phyloP scores from a whole-genome alignment of 108 stramenopile species.

The Cyclostephanos tholiformis region DNA sequence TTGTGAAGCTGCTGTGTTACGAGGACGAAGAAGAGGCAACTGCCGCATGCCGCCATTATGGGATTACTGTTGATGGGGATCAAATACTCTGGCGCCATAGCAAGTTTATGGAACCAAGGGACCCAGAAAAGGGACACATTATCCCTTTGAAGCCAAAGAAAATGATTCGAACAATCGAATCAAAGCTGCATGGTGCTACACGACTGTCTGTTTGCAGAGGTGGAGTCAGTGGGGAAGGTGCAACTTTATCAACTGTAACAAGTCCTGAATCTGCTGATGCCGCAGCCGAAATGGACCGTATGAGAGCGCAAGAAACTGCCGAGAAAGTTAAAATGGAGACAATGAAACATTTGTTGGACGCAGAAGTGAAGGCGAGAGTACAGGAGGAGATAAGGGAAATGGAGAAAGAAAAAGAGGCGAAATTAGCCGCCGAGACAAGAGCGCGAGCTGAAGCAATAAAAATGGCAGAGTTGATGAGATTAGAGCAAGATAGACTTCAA shows the following conservation, averaged over 20 bases:
- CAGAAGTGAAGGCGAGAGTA: constrained; percentile 23
- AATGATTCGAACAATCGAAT: constrained; percentile 85
- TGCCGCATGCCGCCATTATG: constrained; percentile 75
- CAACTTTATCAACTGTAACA: constrained; percentile 38
- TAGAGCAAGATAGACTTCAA: constrained; percentile 23
- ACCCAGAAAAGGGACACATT: constrained; percentile 72
- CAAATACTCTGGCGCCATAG: constrained; percentile 70
- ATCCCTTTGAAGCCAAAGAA: constrained; percentile 73
- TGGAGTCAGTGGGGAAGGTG: constrained; percentile 74
- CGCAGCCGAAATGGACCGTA: constrained; percentile 12
- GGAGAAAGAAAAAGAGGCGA: constrained; percentile 28
- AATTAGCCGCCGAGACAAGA: constrained; percentile 34
- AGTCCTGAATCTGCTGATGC: constrained; percentile 6
- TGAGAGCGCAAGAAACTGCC: constrained; percentile 24
- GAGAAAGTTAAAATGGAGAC: constrained; percentile 30
- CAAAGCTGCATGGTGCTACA: constrained; percentile 79
- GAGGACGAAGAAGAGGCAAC: constrained; percentile 82
- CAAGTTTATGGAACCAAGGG: constrained; percentile 71
- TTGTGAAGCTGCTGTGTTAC: constrained; percentile 74
- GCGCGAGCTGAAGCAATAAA: constrained; percentile 22
- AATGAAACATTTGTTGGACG: constrained; percentile 20
- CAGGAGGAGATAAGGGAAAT: constrained; percentile 19
- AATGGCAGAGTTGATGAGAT: constrained; percentile 25
- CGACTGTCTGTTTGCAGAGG: constrained; percentile 85
- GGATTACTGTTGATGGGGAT: constrained; percentile 67